Evolutionary conservation across 164 flowering plant species (phyloP), one percentile per base, ranked within the genome.

Genomic region (Platanus orientalis): DNA sequence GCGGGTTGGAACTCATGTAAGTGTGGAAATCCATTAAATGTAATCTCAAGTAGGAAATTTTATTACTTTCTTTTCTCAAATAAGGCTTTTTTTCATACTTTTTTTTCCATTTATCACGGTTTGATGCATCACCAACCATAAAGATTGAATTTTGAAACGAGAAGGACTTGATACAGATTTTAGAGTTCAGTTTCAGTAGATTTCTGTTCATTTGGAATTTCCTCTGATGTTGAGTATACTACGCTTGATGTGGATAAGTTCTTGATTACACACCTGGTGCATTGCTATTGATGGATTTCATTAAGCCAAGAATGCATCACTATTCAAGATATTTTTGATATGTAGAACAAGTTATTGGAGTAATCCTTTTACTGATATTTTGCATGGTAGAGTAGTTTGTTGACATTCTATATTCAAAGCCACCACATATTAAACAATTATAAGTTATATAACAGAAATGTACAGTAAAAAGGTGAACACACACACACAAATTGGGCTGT

Each of bases 1-100:
- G 42, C 78, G 90, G 62, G 84, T 91, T 72, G 93, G 87, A 67
- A 81, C 88, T 73, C 97, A 88, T 77, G 97, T 91, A 71, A 76
- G 89, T 58, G 20, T 10, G 48, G 9, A 14, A 6, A n/a, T 39
- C 19, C 21, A 32, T 42, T 39, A 24, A 10, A 20, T 48, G 12
- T 16, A 44, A 20, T 25, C 24, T 58, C 29, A 17, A 12, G 20
- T 34, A 34, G 7, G 10, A 34, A 34, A 34, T 10, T 34, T 10
- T 5, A 34, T 34, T 10, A 5, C 10, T 34, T 34, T n/a, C n/a
- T n/a, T n/a, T n/a, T n/a, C n/a, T n/a, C n/a, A n/a, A n/a, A n/a
- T n/a, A n/a, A n/a, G n/a, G n/a, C n/a, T n/a, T n/a, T n/a, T n/a
- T n/a, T n/a, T n/a, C n/a, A n/a, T n/a, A n/a, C n/a, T n/a, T n/a